Percentiles rank a stretch among this genome's conserved stretches.
Conservation (phyloP, 352 stramenopile species). For the Aphanomyces astaci region DNA sequence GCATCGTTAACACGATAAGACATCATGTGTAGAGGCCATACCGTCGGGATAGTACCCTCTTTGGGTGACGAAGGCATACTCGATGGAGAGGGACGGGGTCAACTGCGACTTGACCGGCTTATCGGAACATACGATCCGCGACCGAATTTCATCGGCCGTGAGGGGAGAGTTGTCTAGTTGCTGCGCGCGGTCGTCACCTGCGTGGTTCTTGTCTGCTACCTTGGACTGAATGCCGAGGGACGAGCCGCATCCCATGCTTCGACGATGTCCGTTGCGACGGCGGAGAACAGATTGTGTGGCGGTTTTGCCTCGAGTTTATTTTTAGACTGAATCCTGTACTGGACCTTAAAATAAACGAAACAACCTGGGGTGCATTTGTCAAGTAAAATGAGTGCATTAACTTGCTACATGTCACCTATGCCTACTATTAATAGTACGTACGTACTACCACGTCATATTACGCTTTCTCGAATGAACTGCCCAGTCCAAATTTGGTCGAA, state of each 20-base stretch:
- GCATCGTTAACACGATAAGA: too few species aligned
- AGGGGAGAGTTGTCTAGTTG: conserved; percentile 40
- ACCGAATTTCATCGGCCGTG: conserved; percentile 80
- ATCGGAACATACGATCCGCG: conserved; percentile 70
- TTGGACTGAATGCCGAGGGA: conserved; percentile 20
- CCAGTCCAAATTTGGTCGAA: too few species aligned
- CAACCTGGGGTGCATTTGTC: too few species aligned
- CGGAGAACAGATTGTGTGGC: neutral
- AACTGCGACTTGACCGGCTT: conserved; percentile 56
- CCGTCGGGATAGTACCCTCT: conserved; percentile 91
- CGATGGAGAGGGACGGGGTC: conserved; percentile 51
- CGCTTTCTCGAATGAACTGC: too few species aligned
- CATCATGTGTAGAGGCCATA: too few species aligned
- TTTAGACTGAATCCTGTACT: neutral
- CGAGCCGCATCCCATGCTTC: conserved; percentile 17
- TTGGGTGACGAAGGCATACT: conserved; percentile 91
- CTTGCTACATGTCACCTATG: too few species aligned
- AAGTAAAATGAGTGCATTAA: too few species aligned
- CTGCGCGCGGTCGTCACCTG: neutral
- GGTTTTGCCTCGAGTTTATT: neutral
- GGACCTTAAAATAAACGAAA: too few species aligned
- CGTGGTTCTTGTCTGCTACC: conserved; percentile 12
- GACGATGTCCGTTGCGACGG: neutral
- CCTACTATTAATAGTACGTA: too few species aligned
- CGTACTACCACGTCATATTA: too few species aligned